Conservation (phyloP, 768 basidiomycete genomes). For the Auriscalpium microsporum region DNA sequence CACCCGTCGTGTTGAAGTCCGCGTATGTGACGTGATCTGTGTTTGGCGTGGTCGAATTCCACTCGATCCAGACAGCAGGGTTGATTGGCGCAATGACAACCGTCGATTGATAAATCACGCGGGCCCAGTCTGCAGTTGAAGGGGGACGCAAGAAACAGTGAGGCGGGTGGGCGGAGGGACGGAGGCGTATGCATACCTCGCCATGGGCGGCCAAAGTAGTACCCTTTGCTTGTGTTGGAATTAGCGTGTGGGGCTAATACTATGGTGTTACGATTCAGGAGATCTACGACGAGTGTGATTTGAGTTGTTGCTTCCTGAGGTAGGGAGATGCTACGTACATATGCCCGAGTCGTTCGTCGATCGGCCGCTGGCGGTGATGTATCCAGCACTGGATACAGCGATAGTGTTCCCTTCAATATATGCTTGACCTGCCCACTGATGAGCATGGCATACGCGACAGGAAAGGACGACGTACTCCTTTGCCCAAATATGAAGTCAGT, state of each 20-base stretch:
- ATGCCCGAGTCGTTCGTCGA: constrained; percentile 35
- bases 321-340: constrained; percentile 26
- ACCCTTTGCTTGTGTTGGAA: constrained; percentile 27
- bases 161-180: too few species aligned
- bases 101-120: constrained; percentile 44
- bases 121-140: constrained; percentile 29
- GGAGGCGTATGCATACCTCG: constrained; percentile 22
- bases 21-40: constrained; percentile 39
- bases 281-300: constrained; percentile 22
- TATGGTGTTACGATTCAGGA: constrained; percentile 38
- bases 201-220: constrained; percentile 44
- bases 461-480: constrained; percentile 2
- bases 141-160: neutral
- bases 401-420: constrained; percentile 45
- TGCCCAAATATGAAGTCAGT: constrained; percentile 46
- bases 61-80: constrained; percentile 37
- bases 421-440: constrained; percentile 20
- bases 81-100: constrained; percentile 33
- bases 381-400: constrained; percentile 35
- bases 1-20: constrained; percentile 3
- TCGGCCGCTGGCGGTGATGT: constrained; percentile 41
- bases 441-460: neutral
- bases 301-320: too few species aligned
- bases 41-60: constrained; percentile 29
- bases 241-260: constrained; percentile 32